phyloP scores from a whole-genome alignment of 768 basidiomycete genomes.

The Naganishia vaughanmartiniae region DNA sequence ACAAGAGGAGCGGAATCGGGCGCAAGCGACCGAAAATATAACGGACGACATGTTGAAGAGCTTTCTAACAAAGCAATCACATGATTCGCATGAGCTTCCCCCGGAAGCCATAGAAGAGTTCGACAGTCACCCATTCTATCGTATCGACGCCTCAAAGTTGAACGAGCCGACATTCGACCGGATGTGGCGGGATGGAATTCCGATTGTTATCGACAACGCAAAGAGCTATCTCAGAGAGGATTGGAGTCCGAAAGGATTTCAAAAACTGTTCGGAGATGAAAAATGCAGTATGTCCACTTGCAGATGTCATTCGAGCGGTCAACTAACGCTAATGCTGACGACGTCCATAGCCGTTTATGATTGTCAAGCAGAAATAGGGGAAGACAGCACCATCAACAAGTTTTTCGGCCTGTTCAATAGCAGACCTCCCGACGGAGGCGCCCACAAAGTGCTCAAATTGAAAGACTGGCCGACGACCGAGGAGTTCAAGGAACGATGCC shows the following conservation, averaged over 20 bases:
- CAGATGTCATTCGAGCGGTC: no score
- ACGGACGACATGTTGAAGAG: neutral
- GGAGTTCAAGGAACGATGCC: conserved; percentile 79
- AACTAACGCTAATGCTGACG: neutral
- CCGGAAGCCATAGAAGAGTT: conserved; percentile 47
- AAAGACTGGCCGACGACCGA: conserved; percentile 93
- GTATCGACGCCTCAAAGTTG: conserved; percentile 58
- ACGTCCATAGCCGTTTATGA: conserved; percentile 68
- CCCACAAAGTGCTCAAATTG: conserved; percentile 64
- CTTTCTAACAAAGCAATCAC: neutral
- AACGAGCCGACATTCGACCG: conserved; percentile 63
- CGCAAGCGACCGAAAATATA: neutral
- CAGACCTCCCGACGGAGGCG: conserved; percentile 58
- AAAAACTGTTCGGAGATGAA: conserved; percentile 28
- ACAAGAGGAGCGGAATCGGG: conserved; percentile 16
- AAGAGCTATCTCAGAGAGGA: conserved; percentile 62
- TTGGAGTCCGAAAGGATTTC: conserved; percentile 85
- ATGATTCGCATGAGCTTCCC: neutral
- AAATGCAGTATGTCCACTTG: conserved; percentile 38
- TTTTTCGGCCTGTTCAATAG: conserved; percentile 79
- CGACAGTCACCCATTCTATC: conserved; percentile 57
- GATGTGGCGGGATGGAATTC: conserved; percentile 72
- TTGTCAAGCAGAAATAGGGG: conserved; percentile 71
- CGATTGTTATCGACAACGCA: conserved; percentile 72
- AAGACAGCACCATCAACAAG: conserved; percentile 64